Evolutionary conservation across 768 basidiomycete species (phyloP), one percentile per base, ranked within the genome.

Genomic region (Mycena venus): DNA sequence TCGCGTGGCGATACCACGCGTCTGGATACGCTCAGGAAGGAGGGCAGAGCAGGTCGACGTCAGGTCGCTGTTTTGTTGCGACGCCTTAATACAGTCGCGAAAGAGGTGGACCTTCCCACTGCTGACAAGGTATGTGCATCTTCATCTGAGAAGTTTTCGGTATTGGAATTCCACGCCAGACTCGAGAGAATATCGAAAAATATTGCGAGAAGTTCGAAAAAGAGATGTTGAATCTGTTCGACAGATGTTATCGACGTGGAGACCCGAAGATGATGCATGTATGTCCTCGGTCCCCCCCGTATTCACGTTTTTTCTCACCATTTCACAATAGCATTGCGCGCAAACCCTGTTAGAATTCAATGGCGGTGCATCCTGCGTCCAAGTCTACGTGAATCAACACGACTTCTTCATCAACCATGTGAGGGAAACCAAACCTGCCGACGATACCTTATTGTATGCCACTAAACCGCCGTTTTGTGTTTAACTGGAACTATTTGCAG

Each of bases 211-310:
- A 94, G 83, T 99, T 99, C 76, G 98, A 99, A 84, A 99, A 98
- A 85, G 98, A 99, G 80, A 98, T 99, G 92, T 90, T 99, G 65
- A 92, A 95, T 80, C 87, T 99, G 49, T 99, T 99, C 81, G 98
- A 99, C 82, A 88, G 94, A 77, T 97, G 95, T 79, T 99, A 99
- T 84, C 91, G 97, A 64, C 96, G 96, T 80, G 97, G 97, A 36
- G 98, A 99, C 81, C 98, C 98, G 0, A 98, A 98, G 85, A 95
- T 99, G 94, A 99, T 99, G 98, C 96, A 97, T 85, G 98, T 94
- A 70, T 55, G 91, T 86, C 66, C 21, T 75, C 51, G 61, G n/a
- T 65, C 66, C 49, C 40, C 51, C 32, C 14, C n/a, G 49, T 51
- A 29, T 66, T 17, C 31, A 58, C 34, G 8, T 31, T 10, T 17